Conservation (phyloP, 2,329 filamentous ascomycete species). For the Arthrocladium fulminans region DNA sequence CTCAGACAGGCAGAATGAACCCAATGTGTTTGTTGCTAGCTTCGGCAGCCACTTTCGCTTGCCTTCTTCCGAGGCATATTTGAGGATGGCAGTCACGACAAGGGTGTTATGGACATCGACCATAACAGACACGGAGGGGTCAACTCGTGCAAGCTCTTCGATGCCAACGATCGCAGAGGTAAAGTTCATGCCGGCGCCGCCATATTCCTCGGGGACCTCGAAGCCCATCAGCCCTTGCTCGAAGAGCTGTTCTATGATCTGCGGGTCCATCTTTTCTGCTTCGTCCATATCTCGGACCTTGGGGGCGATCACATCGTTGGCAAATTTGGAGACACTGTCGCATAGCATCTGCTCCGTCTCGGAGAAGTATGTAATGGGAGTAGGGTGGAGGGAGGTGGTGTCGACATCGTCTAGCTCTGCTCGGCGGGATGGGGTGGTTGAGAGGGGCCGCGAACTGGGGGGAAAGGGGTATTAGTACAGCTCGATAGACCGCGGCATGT, state of each 20-base stretch:
- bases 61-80: slow-evolving; percentile 65
- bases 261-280: slow-evolving; percentile 82
- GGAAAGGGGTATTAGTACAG: background rate
- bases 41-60: slow-evolving; percentile 85
- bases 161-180: slow-evolving; percentile 92
- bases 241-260: slow-evolving; percentile 83
- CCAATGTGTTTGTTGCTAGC: slow-evolving; percentile 79
- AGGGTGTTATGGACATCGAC: slow-evolving; percentile 98
- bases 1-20: slow-evolving; percentile 87
- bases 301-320: slow-evolving; percentile 76
- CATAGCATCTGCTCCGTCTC: slow-evolving; percentile 85
- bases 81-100: slow-evolving; percentile 86
- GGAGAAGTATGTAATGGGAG: slow-evolving; percentile 84
- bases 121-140: slow-evolving; percentile 89
- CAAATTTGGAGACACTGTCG: slow-evolving; percentile 84
- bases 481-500: background rate
- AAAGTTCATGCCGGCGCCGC: slow-evolving; percentile 98
- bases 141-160: slow-evolving; percentile 87
- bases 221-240: slow-evolving; percentile 96
- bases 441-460: slow-evolving; percentile 25
- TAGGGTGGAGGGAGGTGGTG: slow-evolving; percentile 71
- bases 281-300: slow-evolving; percentile 97
- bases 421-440: slow-evolving; percentile 29
- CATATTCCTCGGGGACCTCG: slow-evolving; percentile 95
- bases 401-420: slow-evolving; percentile 40